A percentile compares a stretch with the other conserved stretches of the same genome.
phyloP scores from a whole-genome alignment of 2,329 filamentous ascomycete species.

The Phoma herbarum region DNA sequence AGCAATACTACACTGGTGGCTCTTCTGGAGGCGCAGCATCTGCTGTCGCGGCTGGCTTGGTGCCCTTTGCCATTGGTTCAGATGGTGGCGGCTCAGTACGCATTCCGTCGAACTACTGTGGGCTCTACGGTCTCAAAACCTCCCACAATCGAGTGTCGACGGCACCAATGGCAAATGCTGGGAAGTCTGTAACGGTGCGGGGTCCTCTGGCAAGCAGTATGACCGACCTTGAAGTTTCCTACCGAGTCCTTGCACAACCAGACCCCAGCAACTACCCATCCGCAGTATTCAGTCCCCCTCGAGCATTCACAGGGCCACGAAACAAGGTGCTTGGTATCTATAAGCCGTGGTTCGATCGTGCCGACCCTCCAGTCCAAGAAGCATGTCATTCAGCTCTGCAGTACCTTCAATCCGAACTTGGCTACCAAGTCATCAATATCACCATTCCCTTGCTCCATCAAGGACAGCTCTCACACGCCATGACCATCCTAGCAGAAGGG shows the following conservation, averaged over 20 bases:
- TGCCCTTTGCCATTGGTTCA: slow-evolving; percentile 75
- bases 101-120: slow-evolving; percentile 78
- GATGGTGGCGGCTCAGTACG: slow-evolving; percentile 81
- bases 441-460: slow-evolving; percentile 72
- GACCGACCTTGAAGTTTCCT: slow-evolving; percentile 81
- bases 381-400: slow-evolving; percentile 70
- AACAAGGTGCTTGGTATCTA: slow-evolving; percentile 75
- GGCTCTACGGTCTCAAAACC: slow-evolving; percentile 82
- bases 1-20: slow-evolving; percentile 79
- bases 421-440: slow-evolving; percentile 68
- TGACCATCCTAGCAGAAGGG: slow-evolving; percentile 79
- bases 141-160: slow-evolving; percentile 73
- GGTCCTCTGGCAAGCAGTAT: slow-evolving; percentile 81
- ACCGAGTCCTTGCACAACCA: slow-evolving; percentile 78
- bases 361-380: slow-evolving; percentile 69
- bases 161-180: slow-evolving; percentile 66
- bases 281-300: slow-evolving; percentile 67
- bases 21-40: slow-evolving; percentile 82
- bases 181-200: slow-evolving; percentile 70
- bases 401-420: slow-evolving; percentile 61
- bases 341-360: slow-evolving; percentile 72
- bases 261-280: slow-evolving; percentile 70
- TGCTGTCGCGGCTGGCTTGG: slow-evolving; percentile 72
- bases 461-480: slow-evolving; percentile 78
- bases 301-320: slow-evolving; percentile 54